A percentile compares a stretch with the other conserved stretches of the same genome.
Conservation (phyloP, 164 flowering plant genomes). For the Chloranthus sessilifolius region DNA sequence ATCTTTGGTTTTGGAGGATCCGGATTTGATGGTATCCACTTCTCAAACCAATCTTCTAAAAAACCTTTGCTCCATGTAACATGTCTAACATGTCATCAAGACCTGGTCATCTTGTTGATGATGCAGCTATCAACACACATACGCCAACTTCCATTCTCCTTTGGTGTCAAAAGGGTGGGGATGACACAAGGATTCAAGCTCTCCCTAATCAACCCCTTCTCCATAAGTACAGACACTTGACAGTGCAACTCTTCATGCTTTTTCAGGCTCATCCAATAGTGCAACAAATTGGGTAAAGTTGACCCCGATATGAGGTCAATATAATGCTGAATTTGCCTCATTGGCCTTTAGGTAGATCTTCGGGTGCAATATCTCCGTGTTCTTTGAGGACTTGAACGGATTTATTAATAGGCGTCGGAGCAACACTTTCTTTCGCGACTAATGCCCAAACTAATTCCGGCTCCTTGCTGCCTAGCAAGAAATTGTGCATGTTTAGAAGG, state of each 20-base stretch:
- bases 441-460: neutral
- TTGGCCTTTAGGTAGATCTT: too few relatives aligned
- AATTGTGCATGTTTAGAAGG: neutral
- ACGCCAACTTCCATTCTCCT: conserved; percentile 5
- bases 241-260: neutral
- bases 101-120: neutral
- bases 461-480: neutral
- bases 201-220: neutral
- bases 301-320: neutral
- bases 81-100: conserved; percentile 3
- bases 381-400: neutral
- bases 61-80: neutral
- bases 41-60: neutral
- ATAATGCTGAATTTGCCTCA: neutral
- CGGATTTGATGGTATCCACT: conserved; percentile 1
- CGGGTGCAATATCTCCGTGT: neutral
- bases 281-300: neutral
- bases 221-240: neutral
- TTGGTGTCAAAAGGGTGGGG: neutral
- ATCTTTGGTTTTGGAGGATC: neutral
- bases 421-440: neutral
- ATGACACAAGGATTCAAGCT: neutral
- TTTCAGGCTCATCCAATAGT: neutral
- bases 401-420: neutral
- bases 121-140: conserved; percentile 4